A percentile compares a stretch with the other conserved stretches of the same genome.
These are phyloP conservation scores for bread wheat (Triticum aestivum) DNA, from an alignment of 176 grass and related monocot species.

Conservation along the genomic window IWGSC_CS_RefSeq_v2.1 NC_057814.1:134810625-134811124, in stretches of 20 bases:
- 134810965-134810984: background rate
- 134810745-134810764: slow-evolving; percentile 24
- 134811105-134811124: too few relatives aligned
- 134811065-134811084: too few relatives aligned
- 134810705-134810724: slow-evolving; percentile 3
- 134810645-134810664: slow-evolving; percentile 36
- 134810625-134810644: slow-evolving; percentile 3
- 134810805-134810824: background rate
- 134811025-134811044: background rate
- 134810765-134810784: slow-evolving; percentile 32
- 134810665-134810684: background rate
- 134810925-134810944: slow-evolving; percentile 31
- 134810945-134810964: slow-evolving; percentile 30
- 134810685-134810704: background rate
- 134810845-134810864: background rate
- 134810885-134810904: background rate
- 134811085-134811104: too few relatives aligned
- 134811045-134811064: too few relatives aligned
- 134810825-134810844: background rate
- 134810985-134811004: slow-evolving; percentile 23
- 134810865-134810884: background rate
- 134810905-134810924: slow-evolving; percentile 29
- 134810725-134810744: slow-evolving; percentile 3
- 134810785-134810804: background rate
- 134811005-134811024: background rate